These are phyloP conservation scores for Scedosporium aurantiacum DNA, from an alignment of 2,329 filamentous ascomycete species.

Conservation along the genomic window DNA sequence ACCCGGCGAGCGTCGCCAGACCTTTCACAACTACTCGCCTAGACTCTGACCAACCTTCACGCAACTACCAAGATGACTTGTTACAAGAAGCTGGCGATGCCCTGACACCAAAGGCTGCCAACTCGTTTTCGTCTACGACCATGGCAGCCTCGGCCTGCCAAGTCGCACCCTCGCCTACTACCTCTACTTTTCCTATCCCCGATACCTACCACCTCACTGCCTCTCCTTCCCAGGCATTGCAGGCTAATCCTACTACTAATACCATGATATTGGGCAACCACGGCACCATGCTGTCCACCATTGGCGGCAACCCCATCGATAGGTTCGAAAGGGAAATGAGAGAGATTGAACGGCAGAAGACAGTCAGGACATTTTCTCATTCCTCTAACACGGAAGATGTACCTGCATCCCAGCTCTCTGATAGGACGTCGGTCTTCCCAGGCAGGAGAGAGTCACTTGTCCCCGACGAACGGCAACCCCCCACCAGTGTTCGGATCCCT, in stretches of 20 bases:
- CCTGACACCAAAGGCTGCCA: constrained; percentile 6
- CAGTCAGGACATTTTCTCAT: not conserved
- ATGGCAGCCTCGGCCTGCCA: constrained; percentile 1
- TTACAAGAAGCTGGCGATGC: not conserved
- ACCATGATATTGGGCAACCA: not conserved
- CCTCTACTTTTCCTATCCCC: not conserved
- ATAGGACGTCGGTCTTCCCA: constrained; percentile 9
- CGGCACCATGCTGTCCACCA: not conserved
- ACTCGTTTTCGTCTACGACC: constrained; percentile 3
- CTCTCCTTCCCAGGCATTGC: not conserved
- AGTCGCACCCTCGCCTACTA: not conserved
- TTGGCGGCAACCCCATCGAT: not conserved
- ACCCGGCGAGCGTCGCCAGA: not conserved
- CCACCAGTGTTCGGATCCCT: constrained; percentile 8
- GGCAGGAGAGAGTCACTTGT: not conserved
- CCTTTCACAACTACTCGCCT: not conserved
- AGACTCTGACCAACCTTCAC: not conserved
- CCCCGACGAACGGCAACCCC: constrained; percentile 2
- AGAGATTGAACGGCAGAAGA: constrained; percentile 1
- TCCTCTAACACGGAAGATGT: not conserved
- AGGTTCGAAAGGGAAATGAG: constrained; percentile 3
- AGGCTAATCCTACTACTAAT: not conserved
- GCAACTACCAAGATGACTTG: constrained; percentile 1
- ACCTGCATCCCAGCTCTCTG: constrained; percentile 1
- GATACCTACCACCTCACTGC: constrained; percentile 3